phyloP scores from a whole-genome alignment of 2,329 filamentous ascomycete genomes.

The Monosporascus sp. region DNA sequence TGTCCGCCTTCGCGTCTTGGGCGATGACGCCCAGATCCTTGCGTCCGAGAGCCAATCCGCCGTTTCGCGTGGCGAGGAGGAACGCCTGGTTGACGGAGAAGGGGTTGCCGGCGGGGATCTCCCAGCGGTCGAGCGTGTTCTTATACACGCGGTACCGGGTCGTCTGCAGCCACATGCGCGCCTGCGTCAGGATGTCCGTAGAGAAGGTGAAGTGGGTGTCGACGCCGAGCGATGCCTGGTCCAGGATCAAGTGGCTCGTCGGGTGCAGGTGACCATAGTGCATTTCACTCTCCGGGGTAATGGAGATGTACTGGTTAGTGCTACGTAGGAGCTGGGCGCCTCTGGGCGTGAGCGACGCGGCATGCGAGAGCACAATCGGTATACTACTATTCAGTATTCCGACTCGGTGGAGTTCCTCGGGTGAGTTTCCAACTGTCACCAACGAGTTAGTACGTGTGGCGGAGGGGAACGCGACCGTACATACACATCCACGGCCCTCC shows the following conservation, averaged over 20 bases:
- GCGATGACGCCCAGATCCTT: constrained; percentile 43
- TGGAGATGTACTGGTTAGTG: constrained; percentile 49
- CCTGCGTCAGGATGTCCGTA: constrained; percentile 45
- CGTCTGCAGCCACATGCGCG: constrained; percentile 49
- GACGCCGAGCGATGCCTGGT: constrained; percentile 48
- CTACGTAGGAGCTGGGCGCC: constrained; percentile 38
- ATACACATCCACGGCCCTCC: constrained; percentile 34
- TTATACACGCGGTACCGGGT: constrained; percentile 34
- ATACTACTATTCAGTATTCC: constrained; percentile 37
- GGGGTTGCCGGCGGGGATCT: constrained; percentile 41
- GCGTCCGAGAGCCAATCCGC: constrained; percentile 44
- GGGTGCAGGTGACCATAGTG: constrained; percentile 52
- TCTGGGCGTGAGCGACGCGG: constrained; percentile 34
- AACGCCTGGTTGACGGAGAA: constrained; percentile 53
- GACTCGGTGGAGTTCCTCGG: constrained; percentile 30
- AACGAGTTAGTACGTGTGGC: not conserved
- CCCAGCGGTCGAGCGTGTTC: constrained; percentile 33
- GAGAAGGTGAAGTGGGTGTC: constrained; percentile 51
- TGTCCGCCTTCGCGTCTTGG: constrained; percentile 44
- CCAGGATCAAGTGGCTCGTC: constrained; percentile 35
- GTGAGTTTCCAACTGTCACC: constrained; percentile 29
- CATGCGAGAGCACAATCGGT: constrained; percentile 50
- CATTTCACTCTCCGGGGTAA: constrained; percentile 55
- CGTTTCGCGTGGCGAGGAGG: constrained; percentile 46
- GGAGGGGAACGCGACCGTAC: constrained; percentile 4